phyloP scores from a whole-genome alignment of 805 yeast genomes.

The Debaryomyces tyrocola region DNA sequence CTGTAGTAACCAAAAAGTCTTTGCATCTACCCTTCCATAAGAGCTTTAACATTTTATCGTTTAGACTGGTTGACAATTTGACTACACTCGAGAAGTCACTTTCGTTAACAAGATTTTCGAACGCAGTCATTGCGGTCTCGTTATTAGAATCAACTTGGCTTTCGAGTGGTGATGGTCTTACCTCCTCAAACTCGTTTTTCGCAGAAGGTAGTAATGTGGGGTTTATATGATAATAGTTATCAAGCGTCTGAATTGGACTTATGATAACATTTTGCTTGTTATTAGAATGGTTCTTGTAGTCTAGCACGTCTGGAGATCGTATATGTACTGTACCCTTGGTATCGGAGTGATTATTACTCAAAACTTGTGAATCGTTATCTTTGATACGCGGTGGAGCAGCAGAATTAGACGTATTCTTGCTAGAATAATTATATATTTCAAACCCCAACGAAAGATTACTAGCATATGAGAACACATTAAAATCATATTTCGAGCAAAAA shows the following conservation, averaged over 20 bases:
- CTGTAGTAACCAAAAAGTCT: constrained; percentile 77
- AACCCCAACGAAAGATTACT: constrained; percentile 85
- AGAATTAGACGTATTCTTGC: constrained; percentile 6
- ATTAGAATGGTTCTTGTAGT: background rate
- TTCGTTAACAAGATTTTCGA: constrained; percentile 49
- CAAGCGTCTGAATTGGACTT: constrained; percentile 24
- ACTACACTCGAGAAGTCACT: constrained; percentile 68
- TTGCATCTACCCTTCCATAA: constrained; percentile 88
- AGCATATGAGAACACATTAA: constrained; percentile 86
- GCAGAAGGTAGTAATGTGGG: constrained; percentile 19
- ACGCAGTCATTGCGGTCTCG: constrained; percentile 49
- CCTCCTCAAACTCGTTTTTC: constrained; percentile 7
- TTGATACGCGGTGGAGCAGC: background rate
- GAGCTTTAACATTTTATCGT: constrained; percentile 57
- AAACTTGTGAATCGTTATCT: background rate
- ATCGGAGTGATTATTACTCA: background rate
- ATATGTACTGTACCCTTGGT: background rate
- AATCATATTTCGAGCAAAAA: constrained; percentile 81
- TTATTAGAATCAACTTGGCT: constrained; percentile 4
- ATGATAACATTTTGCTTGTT: constrained; percentile 10
- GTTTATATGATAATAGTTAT: constrained; percentile 27
- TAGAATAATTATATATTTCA: constrained; percentile 68
- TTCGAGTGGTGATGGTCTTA: background rate
- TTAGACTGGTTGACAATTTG: constrained; percentile 69
- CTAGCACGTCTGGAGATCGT: background rate